A percentile compares a stretch with the other conserved stretches of the same genome.
These are phyloP conservation scores for Aschersonia sp. DNA, from an alignment of 2,329 filamentous ascomycete species.

Conservation along the genomic window DNA sequence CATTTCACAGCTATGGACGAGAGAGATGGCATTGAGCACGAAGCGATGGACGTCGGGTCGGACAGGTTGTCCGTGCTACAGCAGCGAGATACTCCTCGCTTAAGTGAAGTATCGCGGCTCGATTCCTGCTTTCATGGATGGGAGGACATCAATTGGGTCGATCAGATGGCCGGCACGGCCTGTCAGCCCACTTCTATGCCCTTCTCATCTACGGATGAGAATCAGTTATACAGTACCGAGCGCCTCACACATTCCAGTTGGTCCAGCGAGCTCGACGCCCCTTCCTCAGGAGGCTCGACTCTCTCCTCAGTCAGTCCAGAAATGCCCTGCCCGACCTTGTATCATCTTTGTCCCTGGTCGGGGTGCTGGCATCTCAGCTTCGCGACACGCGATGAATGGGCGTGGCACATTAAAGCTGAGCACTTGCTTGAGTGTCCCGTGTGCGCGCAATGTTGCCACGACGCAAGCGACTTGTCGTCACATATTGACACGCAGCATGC, in stretches of 20 bases:
- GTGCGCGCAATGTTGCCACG: conserved; percentile 23
- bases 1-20: too few species aligned
- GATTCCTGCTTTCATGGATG: too few species aligned
- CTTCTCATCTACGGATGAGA: too few species aligned
- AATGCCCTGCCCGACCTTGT: conserved; percentile 11
- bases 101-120: too few species aligned
- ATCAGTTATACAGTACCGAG: too few species aligned
- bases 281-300: conserved; percentile 14
- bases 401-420: conserved; percentile 28
- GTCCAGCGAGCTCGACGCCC: not conserved
- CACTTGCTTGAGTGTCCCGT: conserved; percentile 28
- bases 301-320: conserved; percentile 14
- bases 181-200: too few species aligned
- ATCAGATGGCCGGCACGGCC: too few species aligned
- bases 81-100: too few species aligned
- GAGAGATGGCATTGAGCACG: too few species aligned
- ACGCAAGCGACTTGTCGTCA: conserved; percentile 17
- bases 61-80: too few species aligned
- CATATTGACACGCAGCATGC: conserved; percentile 23
- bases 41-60: too few species aligned
- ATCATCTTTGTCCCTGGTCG: conserved; percentile 25
- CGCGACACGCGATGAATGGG: conserved; percentile 20
- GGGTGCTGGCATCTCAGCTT: conserved; percentile 21
- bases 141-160: too few species aligned
- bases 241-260: not conserved